Base-by-base conservation (phyloP, 169 alveolate species). In the Plasmodium berghei region DNA sequence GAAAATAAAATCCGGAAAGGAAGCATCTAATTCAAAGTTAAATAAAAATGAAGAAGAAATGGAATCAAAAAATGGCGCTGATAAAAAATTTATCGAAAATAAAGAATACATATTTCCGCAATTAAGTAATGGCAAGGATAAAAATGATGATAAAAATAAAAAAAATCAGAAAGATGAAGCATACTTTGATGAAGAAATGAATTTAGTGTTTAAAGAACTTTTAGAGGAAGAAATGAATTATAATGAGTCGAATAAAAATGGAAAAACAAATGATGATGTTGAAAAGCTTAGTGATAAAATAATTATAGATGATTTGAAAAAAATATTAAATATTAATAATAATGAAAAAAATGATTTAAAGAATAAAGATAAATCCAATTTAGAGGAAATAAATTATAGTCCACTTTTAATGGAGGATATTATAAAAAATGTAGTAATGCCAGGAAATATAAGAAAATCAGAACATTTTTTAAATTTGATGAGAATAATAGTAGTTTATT, bases 401-500 rank as follows among this genome's bases (percentile, higher is more conserved):
- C 98, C 98, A 0, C 93, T 96, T 12, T 91, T 96, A 16, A 95
- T 97, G 6, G 97, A 93, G 3, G 94, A 94, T 45, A 87, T 90
- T 0, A 24, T 94, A 48, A 87, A 55, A 59, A 92, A 90, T 66
- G 94, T 93, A 0, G 95, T 94, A 0, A 94, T 98, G 1, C 99
- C 99, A 2, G 99, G 99, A 1, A 92, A 95, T 55, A 98, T 98
- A 8, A 94, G 99, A 28, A 95, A 95, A 59, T 99, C 99, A 10
- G 98, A 97, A 77, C 99, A 97, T 67, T 98, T 98, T 90, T 83
- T 98, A 40, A 88, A 94, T 34, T 94, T 96, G 59, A 85, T 97
- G 93, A 96, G 97, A 85, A 91, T 95, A 52, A 93, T 98, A 10
- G 97, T 97, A 1, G 95, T 96, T n/a, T 97, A 96, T 77, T 87